Evolutionary conservation across 2,329 filamentous ascomycete genomes (phyloP).

Genomic region (Calonectria multiphialidica): DNA sequence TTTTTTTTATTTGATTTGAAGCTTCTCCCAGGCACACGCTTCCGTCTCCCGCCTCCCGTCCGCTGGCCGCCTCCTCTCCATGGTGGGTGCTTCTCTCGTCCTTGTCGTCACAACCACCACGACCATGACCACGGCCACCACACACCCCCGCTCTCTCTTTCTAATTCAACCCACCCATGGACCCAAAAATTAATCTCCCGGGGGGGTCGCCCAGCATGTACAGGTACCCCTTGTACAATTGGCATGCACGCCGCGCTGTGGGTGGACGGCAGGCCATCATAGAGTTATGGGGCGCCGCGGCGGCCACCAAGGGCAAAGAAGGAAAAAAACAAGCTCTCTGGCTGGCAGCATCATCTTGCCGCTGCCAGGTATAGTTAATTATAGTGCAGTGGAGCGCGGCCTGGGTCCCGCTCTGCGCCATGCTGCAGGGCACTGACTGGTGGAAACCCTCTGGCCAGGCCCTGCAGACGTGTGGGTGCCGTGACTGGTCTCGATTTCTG

Average conservation of each 20-base stretch:
- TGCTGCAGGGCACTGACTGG: slow-evolving; percentile 14
- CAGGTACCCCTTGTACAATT: slow-evolving; percentile 6
- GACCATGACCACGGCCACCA: not conserved
- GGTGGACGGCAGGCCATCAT: not conserved
- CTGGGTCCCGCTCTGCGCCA: slow-evolving; percentile 3
- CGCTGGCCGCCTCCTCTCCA: not conserved
- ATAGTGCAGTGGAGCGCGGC: slow-evolving; percentile 13
- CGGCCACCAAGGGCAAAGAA: not conserved
- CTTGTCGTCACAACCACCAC: no score
- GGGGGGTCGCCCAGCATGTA: not conserved
- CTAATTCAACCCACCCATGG: not conserved
- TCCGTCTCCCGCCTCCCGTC: not conserved
- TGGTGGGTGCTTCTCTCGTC: no score
- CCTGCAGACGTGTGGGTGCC: slow-evolving; percentile 4
- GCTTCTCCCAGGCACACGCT: not conserved
- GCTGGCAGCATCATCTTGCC: slow-evolving; percentile 1
- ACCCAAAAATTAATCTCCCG: slow-evolving; percentile 7
- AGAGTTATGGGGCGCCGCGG: slow-evolving; percentile 2
- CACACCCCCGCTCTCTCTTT: not conserved
- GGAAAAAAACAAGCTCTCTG: slow-evolving; percentile 18
- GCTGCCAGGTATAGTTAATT: slow-evolving; percentile 23
- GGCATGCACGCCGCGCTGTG: slow-evolving; percentile 2
- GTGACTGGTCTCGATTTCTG: slow-evolving; percentile 14
- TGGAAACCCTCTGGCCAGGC: slow-evolving; percentile 3
- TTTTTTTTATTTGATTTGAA: not conserved